Base-by-base conservation (phyloP, 2,329 filamentous ascomycete species). In the Chalaropsis thielavioides region DNA sequence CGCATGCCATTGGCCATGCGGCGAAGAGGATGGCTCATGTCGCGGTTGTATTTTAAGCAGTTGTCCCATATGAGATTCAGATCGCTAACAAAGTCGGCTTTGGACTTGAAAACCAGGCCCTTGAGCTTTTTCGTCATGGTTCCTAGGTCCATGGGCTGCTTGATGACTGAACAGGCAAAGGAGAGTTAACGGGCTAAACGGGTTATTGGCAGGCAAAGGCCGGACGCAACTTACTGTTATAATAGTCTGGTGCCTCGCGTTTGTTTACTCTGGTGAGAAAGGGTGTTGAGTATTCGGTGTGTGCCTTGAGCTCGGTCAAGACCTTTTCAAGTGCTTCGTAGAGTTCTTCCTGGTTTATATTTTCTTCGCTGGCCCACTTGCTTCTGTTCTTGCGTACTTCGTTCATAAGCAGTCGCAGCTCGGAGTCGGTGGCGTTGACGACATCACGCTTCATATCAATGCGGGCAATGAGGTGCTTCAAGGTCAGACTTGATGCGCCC, bases 91-190 rank as follows among this genome's bases (percentile, higher is more conserved):
- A 99, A 99, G 27, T 99, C 94, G 68, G 89, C 84, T 77, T 99
- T 99, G 59, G 88, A 92, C 73, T 90, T 92, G 76, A 90, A 94
- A 44, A 81, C 81, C 43, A 90, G 76, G 10, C 82, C 81, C 73
- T 92, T 92, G 64, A 99, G 83, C 77, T 97, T 99, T 78, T 99
- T 99, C 68, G 95, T 96, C 91, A 99, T 97, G 60, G 86, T 87
- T 44, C 94, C 94, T 66, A 99, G 85, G 73, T 99, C 94, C 94
- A 99, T 99, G 1, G 94, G 94, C 59, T 92, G 88, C 76, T 95
- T 96, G 76, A 97, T 96, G 69, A 90, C 87, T 91, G 72, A 5
- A 41, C 5, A 46, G 31, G 35, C 7, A 43, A 22, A 27, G n/a
- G 49, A 15, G 3, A 22, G 54, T 58, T 58, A 58, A 58, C 17